Base-by-base conservation (phyloP, 768 basidiomycete genomes). In the Cantharellus anzutake region DNA sequence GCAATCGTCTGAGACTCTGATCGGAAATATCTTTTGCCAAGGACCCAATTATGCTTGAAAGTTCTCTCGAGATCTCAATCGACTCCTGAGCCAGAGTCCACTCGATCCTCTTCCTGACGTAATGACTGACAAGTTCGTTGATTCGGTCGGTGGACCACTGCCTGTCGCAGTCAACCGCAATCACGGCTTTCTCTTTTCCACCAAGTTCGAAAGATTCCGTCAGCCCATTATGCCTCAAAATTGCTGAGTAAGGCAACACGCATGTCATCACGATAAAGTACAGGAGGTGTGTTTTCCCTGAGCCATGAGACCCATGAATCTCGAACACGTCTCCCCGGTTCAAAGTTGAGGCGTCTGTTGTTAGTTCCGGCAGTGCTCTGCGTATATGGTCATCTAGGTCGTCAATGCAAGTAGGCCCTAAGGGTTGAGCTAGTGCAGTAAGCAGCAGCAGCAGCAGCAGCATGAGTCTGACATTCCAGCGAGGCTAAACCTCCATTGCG, bases 251-350 rank as follows among this genome's bases (percentile, higher is more conserved):
- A 29, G 85, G 84, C 5, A 79, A 68, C 59, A 87, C 72, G 64
- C 83, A 80, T 29, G 73, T 75, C 7, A 79, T 69, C 37, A 85
- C 67, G 56, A 87, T 68, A 66, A 78, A 76, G 66, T 83, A 83
- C 37, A 88, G 70, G n/a, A 92, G 71, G 63, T 84, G 83, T 2
- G 84, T 82, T 71, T 91, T 92, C 38, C 86, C 88, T 3, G 82
- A 80, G 37, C 75, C 76, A 3, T 86, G 73, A 2, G 81, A 77
- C 2, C 88, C 88, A 69, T 88, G 83, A 29, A 92, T 74, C 69
- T 86, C 83, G 63, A 90, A 70, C 44, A 85, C 74, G 67, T 87
- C 82, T 41, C 83, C 83, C 52, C 74, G 71, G 51, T 68, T 63
- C 41, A 80, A 65, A 37, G 73, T 68, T 37, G 72, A 66, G 4